phyloP scores from a whole-genome alignment of 176 grass and related monocot species.

The Rhynchospora pubera region DNA sequence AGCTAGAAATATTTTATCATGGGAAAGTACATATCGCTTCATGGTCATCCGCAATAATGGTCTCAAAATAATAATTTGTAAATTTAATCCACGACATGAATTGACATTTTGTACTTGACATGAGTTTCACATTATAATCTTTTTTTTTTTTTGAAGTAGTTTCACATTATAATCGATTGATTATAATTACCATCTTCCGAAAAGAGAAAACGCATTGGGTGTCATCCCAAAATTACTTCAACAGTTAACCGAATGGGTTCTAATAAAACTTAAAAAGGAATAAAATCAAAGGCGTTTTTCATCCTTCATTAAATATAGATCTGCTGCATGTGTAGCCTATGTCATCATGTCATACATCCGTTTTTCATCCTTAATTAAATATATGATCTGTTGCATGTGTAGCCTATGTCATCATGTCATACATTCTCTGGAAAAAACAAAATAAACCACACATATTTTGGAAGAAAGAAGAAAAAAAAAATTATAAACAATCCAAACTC shows the following conservation, averaged over 20 bases:
- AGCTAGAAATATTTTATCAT: neutral
- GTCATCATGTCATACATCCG: neutral
- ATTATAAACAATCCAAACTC: too few relatives aligned
- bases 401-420: neutral
- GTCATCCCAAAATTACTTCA: too few relatives aligned
- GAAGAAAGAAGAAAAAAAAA: too few relatives aligned
- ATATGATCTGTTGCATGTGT: conserved; percentile 1
- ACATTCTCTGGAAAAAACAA: neutral
- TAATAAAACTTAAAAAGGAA: neutral
- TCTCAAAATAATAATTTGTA: neutral
- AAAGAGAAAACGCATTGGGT: too few relatives aligned
- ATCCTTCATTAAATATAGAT: neutral
- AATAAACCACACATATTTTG: conserved; percentile 1
- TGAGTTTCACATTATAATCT: too few relatives aligned
- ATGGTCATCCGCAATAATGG: neutral
- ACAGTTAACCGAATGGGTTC: neutral
- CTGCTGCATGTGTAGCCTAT: neutral
- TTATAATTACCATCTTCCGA: too few relatives aligned
- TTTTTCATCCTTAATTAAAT: neutral
- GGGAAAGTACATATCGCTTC: neutral
- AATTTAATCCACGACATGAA: neutral
- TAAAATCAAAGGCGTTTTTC: neutral
- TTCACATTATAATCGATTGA: too few relatives aligned
- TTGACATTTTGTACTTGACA: too few relatives aligned
- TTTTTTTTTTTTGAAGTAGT: too few relatives aligned